Evolutionary conservation across 2,329 filamentous ascomycete genomes (phyloP).

Genomic region (Simplicillium sp.): DNA sequence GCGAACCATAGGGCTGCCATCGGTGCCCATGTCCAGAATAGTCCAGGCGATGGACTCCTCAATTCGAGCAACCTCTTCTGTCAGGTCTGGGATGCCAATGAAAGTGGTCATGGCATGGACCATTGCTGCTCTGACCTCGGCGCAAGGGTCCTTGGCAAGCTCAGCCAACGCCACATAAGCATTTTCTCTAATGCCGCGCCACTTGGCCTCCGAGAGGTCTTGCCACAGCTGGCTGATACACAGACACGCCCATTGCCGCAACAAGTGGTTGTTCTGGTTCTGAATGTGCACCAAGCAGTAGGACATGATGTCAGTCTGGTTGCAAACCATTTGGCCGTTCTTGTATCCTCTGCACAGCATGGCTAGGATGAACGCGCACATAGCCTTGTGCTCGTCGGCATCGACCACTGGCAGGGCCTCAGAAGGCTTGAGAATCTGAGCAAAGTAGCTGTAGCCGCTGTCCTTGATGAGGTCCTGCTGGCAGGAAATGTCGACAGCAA

Average conservation of each 20-base stretch:
- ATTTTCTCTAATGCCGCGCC: conserved; percentile 83
- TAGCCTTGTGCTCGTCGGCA: conserved; percentile 88
- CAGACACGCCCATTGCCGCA: conserved; percentile 91
- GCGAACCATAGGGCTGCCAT: conserved; percentile 88
- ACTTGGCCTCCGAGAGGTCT: conserved; percentile 86
- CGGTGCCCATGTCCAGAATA: conserved; percentile 82
- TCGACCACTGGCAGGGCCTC: conserved; percentile 80
- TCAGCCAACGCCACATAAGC: conserved; percentile 75
- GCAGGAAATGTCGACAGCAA: conserved; percentile 90
- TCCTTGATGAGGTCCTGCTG: conserved; percentile 93
- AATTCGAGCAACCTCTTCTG: conserved; percentile 79
- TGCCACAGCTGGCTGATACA: conserved; percentile 94
- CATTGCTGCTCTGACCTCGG: conserved; percentile 89
- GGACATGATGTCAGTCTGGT: conserved; percentile 82
- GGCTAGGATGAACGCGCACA: conserved; percentile 96
- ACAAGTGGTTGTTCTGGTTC: conserved; percentile 77
- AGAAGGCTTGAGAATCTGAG: conserved; percentile 77
- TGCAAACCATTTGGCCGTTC: conserved; percentile 83
- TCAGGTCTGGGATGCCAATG: conserved; percentile 85
- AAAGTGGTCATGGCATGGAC: conserved; percentile 90
- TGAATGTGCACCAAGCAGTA: conserved; percentile 76
- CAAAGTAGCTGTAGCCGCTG: conserved; percentile 95
- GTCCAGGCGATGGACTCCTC: conserved; percentile 88
- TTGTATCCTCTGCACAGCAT: conserved; percentile 96
- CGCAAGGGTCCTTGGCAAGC: conserved; percentile 74